Conservation (phyloP, 2,329 filamentous ascomycete genomes). For the Orbilia quercus region DNA sequence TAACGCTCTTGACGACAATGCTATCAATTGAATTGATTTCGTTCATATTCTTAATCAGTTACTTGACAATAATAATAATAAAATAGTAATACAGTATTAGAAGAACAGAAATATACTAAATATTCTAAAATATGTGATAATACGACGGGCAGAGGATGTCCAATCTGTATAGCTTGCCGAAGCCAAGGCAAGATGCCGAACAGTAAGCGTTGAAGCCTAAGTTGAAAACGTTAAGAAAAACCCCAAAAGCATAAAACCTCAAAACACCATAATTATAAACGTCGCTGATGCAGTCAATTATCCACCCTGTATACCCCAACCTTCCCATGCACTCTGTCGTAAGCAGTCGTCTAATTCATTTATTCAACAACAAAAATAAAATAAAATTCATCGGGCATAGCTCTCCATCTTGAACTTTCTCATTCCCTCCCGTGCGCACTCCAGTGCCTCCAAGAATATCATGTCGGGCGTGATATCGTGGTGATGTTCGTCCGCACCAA, state of each 20-base stretch:
- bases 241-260: conserved; percentile 4
- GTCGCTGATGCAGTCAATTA: conserved; percentile 8
- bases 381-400: conserved; percentile 25
- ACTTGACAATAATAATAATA: background rate
- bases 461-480: conserved; percentile 50
- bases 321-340: conserved; percentile 27
- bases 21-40: background rate
- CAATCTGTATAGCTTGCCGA: conserved; percentile 8
- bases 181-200: background rate
- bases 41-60: background rate
- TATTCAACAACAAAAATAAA: background rate
- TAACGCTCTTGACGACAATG: background rate
- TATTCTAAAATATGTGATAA: background rate
- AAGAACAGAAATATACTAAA: background rate
- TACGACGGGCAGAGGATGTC: background rate
- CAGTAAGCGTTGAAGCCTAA: conserved; percentile 3
- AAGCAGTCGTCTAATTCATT: conserved; percentile 9
- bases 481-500: conserved; percentile 52
- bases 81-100: background rate
- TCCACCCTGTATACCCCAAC: conserved; percentile 2
- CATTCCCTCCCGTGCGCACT: conserved; percentile 41
- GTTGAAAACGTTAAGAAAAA: conserved; percentile 6
- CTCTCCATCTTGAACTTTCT: conserved; percentile 53
- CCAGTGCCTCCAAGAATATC: conserved; percentile 43
- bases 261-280: conserved; percentile 13